Conservation (phyloP, 2,329 filamentous ascomycete genomes). For the Xylaria polymorpha region DNA sequence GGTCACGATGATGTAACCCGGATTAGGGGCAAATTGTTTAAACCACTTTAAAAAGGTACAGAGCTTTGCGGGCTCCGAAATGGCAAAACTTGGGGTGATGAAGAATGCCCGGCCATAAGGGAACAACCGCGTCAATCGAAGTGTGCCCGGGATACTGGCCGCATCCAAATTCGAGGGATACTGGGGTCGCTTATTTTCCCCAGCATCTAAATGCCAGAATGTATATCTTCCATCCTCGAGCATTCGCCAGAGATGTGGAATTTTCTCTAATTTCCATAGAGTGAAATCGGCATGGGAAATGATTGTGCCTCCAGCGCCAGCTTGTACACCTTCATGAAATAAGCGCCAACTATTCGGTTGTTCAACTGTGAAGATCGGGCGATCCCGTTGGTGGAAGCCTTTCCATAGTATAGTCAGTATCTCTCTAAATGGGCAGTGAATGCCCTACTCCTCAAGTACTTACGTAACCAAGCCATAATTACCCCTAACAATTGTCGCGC, state of each 20-base stretch:
- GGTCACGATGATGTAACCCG: constrained; percentile 51
- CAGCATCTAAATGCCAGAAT: constrained; percentile 47
- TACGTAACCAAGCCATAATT: constrained; percentile 49
- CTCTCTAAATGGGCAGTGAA: constrained; percentile 2
- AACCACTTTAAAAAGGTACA: constrained; percentile 58
- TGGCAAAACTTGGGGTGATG: constrained; percentile 62
- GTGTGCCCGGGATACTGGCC: constrained; percentile 47
- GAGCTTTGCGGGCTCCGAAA: constrained; percentile 57
- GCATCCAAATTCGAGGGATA: constrained; percentile 47
- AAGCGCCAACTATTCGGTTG: constrained; percentile 43
- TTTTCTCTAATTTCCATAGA: constrained; percentile 42
- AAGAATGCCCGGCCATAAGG: constrained; percentile 59
- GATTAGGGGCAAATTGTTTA: constrained; percentile 37
- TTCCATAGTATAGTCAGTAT: constrained; percentile 24
- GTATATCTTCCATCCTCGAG: constrained; percentile 45
- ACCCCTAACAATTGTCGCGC: constrained; percentile 42
- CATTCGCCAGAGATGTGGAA: constrained; percentile 45
- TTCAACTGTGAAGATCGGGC: constrained; percentile 47
- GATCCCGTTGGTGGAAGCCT: constrained; percentile 45
- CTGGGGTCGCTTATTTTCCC: constrained; percentile 46
- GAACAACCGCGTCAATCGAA: constrained; percentile 57
- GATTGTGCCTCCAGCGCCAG: constrained; percentile 46
- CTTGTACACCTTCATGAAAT: constrained; percentile 45
- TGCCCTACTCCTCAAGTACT: constrained; percentile 30
- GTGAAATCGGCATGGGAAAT: constrained; percentile 48